A percentile compares a stretch with the other conserved stretches of the same genome.
These are phyloP conservation scores for Knoxia roxburghii DNA, from an alignment of 257 asterid genomes.

Conservation along the genomic window DNA sequence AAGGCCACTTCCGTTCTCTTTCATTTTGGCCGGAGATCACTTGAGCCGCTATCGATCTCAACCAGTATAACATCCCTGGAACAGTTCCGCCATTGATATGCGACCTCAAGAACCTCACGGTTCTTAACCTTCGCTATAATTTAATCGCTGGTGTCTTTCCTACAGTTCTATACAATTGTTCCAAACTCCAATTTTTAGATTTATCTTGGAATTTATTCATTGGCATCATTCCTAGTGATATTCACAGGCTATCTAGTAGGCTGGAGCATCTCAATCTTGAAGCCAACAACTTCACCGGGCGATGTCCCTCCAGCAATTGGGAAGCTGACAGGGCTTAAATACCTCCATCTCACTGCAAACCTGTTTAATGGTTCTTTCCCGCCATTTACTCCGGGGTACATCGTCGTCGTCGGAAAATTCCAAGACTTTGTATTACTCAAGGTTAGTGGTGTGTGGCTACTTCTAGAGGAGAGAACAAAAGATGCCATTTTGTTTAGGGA, in stretches of 20 bases:
- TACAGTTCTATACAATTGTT: constrained; percentile 19
- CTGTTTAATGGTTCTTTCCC: constrained; percentile 42
- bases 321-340: constrained; percentile 32
- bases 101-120: no score
- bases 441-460: background rate
- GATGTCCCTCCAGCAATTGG: constrained; percentile 61
- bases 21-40: no score
- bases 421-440: background rate
- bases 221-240: constrained; percentile 51
- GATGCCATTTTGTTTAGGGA: constrained; percentile 22
- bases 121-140: no score
- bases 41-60: no score
- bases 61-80: no score
- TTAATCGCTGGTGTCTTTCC: no score
- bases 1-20: no score
- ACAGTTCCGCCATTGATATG: no score
- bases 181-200: constrained; percentile 38
- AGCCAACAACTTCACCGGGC: constrained; percentile 52
- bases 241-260: constrained; percentile 37
- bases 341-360: constrained; percentile 29
- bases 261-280: constrained; percentile 38
- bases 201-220: constrained; percentile 45
- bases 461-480: background rate
- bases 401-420: background rate
- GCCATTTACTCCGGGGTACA: background rate